Evolutionary conservation across 78 protist genomes (phyloP), one percentile per base, ranked within the genome.

Genomic region (Isochrysis galbana): DNA sequence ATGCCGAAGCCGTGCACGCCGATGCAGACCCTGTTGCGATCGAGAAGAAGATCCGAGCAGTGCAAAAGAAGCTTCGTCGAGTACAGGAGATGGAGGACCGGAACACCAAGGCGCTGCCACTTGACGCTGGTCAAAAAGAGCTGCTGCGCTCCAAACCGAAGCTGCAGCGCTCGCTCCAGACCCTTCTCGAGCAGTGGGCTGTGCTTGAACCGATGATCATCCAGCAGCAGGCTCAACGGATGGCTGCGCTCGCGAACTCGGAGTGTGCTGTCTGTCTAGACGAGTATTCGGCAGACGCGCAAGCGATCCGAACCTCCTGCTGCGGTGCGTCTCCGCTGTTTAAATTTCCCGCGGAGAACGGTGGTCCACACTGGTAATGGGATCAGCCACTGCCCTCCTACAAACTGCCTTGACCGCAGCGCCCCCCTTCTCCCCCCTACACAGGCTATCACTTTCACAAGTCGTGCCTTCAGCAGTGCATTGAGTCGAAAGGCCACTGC

Each of bases 211-310:
- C 84, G 14, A 17, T 0, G 19, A 42, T 77, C 46, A 5, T 77
- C 84, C 48, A 77, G 47, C 44, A 39, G 46, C 84, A 77, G 46
- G 84, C 10, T 14, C 44, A 77, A 29, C 84, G 47, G 14, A 36
- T 77, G 84, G 34, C 23, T 32, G 84, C 84, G 34, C 4, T 77
- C 46, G 46, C 46, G 23, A 17, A 77, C 46, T 77, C 84, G 17
- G 84, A 77, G 84, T 77, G 84, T 14, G 84, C 84, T 46, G n/a
- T 77, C 17, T 77, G 84, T 32, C 47, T 77, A 3, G 84, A 77
- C 19, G 84, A 77, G 46, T 77, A 77, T 46, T 34, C 44, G n/a
- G 1, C 23, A 0, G 84, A 36, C 44, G n/a, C 0, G 14, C 45
- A 2, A 1, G 84, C 36, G 14, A 77, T 77, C 47, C 44, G 84